These are phyloP conservation scores for Amanita pseudoporphyria DNA, from an alignment of 768 basidiomycete genomes.

Conservation along the genomic window DNA sequence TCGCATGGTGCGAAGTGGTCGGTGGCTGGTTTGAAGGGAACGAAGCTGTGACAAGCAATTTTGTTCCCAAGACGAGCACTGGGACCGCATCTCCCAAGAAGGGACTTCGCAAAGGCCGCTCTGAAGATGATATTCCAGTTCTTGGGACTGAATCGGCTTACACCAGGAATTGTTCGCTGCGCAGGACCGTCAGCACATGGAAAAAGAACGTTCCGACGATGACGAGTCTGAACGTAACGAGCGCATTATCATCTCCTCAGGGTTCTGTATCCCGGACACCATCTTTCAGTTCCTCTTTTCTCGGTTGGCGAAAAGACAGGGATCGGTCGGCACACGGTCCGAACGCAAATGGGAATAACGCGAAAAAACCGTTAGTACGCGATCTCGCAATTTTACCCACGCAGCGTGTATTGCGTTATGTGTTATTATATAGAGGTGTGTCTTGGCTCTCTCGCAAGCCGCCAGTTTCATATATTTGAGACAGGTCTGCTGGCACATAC, in stretches of 20 bases:
- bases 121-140: conserved; percentile 1
- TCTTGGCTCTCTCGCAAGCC: conserved; percentile 5
- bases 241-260: not conserved
- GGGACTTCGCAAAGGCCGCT: conserved; percentile 7
- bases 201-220: conserved; percentile 17
- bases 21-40: conserved; percentile 32
- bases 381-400: conserved; percentile 60
- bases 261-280: conserved; percentile 3
- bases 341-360: not conserved
- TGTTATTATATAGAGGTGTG: conserved; percentile 50
- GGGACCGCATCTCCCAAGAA: conserved; percentile 2
- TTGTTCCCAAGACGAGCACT: no score
- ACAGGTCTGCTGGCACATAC: conserved; percentile 50
- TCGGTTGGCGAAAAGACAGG: conserved; percentile 10
- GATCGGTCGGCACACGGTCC: not conserved
- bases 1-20: conserved; percentile 50
- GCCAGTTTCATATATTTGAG: conserved; percentile 4
- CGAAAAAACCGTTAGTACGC: conserved; percentile 25
- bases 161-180: conserved; percentile 1
- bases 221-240: not conserved
- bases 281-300: conserved; percentile 7
- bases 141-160: not conserved
- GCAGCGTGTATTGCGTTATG: conserved; percentile 61
- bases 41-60: conserved; percentile 10
- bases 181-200: conserved; percentile 15